Conservation (phyloP, 176 grass and related monocot genomes). For the Triticum timopheevii region DNA sequence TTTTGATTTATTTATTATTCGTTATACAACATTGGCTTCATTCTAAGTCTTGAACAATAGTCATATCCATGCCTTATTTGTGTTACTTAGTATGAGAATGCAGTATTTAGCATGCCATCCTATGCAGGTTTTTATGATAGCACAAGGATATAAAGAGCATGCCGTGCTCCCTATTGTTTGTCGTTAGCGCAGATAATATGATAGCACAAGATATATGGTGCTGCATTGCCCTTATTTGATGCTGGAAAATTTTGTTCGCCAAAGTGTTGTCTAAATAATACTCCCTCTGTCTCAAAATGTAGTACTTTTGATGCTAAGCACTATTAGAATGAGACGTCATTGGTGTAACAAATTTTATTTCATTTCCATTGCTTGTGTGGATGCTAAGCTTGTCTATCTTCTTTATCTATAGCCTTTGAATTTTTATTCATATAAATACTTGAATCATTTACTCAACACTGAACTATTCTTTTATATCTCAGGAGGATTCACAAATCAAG, state of each 20-base stretch:
- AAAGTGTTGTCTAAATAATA: neutral
- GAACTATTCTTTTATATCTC: neutral
- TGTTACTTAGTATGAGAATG: too few species aligned
- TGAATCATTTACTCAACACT: neutral
- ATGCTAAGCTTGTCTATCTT: neutral
- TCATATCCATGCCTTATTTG: too few species aligned
- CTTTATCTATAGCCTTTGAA: neutral
- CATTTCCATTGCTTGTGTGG: neutral
- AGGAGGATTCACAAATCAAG: constrained; percentile 62
- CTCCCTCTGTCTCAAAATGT: too few species aligned
- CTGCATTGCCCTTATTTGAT: neutral
- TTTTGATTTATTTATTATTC: too few species aligned
- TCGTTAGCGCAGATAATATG: too few species aligned
- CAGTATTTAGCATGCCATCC: too few species aligned
- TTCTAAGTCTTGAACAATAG: too few species aligned
- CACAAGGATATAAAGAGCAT: too few species aligned
- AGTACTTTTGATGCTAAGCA: neutral
- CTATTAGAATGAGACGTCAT: neutral
- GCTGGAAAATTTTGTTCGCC: neutral
- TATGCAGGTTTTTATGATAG: too few species aligned
- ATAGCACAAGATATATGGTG: neutral
- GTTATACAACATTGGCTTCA: too few species aligned
- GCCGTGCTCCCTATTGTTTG: too few species aligned
- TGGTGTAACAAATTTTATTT: constrained; percentile 9
- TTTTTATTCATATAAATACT: neutral